A percentile compares a stretch with the other conserved stretches of the same genome.
Evolutionary conservation across 768 basidiomycete genomes (phyloP).

Genomic region (Rhodocollybia butyracea): DNA sequence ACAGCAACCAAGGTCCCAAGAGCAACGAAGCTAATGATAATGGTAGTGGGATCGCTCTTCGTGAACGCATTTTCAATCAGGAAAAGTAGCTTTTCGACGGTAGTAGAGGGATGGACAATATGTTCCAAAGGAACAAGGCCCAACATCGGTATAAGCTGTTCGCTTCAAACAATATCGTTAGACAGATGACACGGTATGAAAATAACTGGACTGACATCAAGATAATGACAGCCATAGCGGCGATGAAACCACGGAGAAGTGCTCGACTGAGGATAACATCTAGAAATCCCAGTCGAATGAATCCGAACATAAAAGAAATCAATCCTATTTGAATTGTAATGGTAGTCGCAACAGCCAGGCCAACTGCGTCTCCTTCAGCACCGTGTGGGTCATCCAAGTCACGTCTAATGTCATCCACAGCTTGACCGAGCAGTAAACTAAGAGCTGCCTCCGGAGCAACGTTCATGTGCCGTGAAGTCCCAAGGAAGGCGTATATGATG

Average conservation of each 20-base stretch:
- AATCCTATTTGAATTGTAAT: conserved; percentile 87
- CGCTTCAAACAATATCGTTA: conserved; percentile 36
- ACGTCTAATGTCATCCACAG: conserved; percentile 66
- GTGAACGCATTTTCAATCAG: conserved; percentile 55
- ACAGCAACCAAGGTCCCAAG: conserved; percentile 63
- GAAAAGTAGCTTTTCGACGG: conserved; percentile 78
- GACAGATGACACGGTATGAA: neutral
- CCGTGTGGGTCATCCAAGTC: conserved; percentile 40
- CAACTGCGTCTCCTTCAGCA: conserved; percentile 47
- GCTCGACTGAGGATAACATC: conserved; percentile 92
- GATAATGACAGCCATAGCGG: conserved; percentile 83
- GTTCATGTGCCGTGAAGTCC: conserved; percentile 77
- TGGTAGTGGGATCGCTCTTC: conserved; percentile 62
- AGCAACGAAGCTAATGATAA: conserved; percentile 70
- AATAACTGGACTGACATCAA: conserved; percentile 56
- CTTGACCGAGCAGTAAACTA: conserved; percentile 84
- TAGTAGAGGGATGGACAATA: conserved; percentile 55
- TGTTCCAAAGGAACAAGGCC: conserved; percentile 63
- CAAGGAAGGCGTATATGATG: conserved; percentile 87
- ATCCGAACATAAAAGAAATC: conserved; percentile 81
- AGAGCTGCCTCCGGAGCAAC: conserved; percentile 90
- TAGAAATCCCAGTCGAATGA: conserved; percentile 87
- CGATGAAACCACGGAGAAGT: conserved; percentile 82
- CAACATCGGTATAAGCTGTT: conserved; percentile 88
- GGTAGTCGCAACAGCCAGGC: conserved; percentile 69